These are phyloP conservation scores for Areca catechu DNA, from an alignment of 176 grass and related monocot species.

Conservation along the genomic window DNA sequence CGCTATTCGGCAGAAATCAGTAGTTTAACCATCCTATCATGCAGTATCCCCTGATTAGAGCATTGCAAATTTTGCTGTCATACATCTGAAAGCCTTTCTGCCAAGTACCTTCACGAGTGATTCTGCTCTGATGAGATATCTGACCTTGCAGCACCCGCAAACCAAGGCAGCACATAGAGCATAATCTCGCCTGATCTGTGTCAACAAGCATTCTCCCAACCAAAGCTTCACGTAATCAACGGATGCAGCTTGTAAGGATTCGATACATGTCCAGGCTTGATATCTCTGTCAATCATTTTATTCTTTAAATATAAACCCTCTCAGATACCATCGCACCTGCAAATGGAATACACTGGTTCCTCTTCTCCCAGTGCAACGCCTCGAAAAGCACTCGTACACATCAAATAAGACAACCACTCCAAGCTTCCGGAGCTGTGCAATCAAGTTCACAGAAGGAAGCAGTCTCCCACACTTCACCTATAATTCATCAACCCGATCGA, in stretches of 20 bases:
- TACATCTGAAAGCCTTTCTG: conserved; percentile 38
- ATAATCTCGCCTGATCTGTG: neutral
- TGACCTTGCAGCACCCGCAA: conserved; percentile 31
- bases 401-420: conserved; percentile 31
- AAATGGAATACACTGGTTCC: conserved; percentile 18
- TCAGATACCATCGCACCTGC: too few relatives aligned
- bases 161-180: neutral
- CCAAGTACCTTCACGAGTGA: conserved; percentile 41
- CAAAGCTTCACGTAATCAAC: conserved; percentile 41
- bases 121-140: conserved; percentile 44
- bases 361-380: conserved; percentile 46
- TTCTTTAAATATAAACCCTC: conserved; percentile 53
- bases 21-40: conserved; percentile 55
- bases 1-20: conserved; percentile 65
- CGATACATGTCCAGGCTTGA: conserved; percentile 40
- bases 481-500: conserved; percentile 28
- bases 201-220: conserved; percentile 2
- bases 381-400: conserved; percentile 40
- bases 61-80: conserved; percentile 54
- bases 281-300: conserved; percentile 46
- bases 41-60: conserved; percentile 48
- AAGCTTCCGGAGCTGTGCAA: conserved; percentile 40
- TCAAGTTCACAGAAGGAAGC: conserved; percentile 78
- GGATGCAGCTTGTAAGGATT: conserved; percentile 41
- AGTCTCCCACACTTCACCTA: conserved; percentile 53